A percentile compares a stretch with the other conserved stretches of the same genome.
These are phyloP conservation scores for Penicillium parvum DNA, from an alignment of 495 filamentous ascomycete genomes.

Conservation along the genomic window DNA sequence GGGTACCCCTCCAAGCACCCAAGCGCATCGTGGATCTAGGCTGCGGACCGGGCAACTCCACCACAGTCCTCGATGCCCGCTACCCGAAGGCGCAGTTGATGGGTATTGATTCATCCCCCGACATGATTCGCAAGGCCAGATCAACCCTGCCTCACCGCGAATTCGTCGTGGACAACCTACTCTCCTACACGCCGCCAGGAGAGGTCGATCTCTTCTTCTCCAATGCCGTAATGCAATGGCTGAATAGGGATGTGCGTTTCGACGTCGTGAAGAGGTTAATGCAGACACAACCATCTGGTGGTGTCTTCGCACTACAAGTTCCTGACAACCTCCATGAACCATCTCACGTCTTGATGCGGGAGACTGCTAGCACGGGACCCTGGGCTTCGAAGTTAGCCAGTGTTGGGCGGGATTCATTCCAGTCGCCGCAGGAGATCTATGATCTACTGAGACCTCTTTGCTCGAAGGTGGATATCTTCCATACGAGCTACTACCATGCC, in stretches of 20 bases:
- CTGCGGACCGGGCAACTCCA: conserved; percentile 54
- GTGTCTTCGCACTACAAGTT: conserved; percentile 52
- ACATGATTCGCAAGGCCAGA: conserved; percentile 49
- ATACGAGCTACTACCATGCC: conserved; percentile 49
- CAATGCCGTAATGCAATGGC: conserved; percentile 56
- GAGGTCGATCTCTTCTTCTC: conserved; percentile 46
- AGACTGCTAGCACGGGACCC: conserved; percentile 33
- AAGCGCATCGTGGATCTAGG: conserved; percentile 48
- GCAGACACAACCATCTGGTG: conserved; percentile 31
- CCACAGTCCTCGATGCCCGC: conserved; percentile 34
- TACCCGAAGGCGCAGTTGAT: conserved; percentile 43
- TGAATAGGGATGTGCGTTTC: conserved; percentile 38
- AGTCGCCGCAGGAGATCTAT: conserved; percentile 43
- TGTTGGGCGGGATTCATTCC: conserved; percentile 44
- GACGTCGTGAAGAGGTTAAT: conserved; percentile 39
- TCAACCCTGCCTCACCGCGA: conserved; percentile 24
- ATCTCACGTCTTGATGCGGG: conserved; percentile 46
- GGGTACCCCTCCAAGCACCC: conserved; percentile 30
- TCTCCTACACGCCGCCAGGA: conserved; percentile 28
- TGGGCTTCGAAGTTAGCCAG: conserved; percentile 32
- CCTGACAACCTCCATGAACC: conserved; percentile 49
- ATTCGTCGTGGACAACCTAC: conserved; percentile 38
- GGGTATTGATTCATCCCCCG: conserved; percentile 51
- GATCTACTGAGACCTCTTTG: conserved; percentile 40
- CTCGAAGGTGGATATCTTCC: conserved; percentile 43